Conservation (phyloP, 345 rosid genomes). For the Citrus trifoliata region DNA sequence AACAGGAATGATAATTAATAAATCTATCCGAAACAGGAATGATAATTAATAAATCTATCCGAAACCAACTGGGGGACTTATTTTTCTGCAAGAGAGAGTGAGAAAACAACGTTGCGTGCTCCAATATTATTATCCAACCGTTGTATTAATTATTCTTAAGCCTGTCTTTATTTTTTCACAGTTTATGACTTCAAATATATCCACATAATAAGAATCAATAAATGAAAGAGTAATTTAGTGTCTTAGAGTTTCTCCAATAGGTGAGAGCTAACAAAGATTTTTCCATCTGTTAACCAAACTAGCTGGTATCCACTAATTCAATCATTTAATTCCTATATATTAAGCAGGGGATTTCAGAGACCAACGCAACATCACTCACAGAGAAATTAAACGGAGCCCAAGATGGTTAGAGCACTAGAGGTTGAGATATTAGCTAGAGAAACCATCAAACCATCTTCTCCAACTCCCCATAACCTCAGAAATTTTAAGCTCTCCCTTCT, state of each 20-base stretch:
- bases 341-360: neutral
- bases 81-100: too few species aligned
- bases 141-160: too few species aligned
- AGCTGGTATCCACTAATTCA: neutral
- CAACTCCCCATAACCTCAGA: conserved; percentile 16
- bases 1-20: too few species aligned
- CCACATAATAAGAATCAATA: too few species aligned
- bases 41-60: too few species aligned
- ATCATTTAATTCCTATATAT: neutral
- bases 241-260: neutral
- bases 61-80: too few species aligned
- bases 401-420: neutral
- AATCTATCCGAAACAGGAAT: too few species aligned
- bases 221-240: too few species aligned
- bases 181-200: too few species aligned
- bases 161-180: too few species aligned
- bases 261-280: neutral
- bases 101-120: too few species aligned
- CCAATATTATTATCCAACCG: too few species aligned
- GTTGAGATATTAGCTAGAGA: neutral
- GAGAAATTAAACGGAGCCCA: neutral
- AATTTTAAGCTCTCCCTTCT: conserved; percentile 28
- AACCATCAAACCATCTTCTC: conserved; percentile 30
- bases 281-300: neutral
- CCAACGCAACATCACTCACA: neutral